Base-by-base conservation (phyloP, 148 eudicot species). In the Arbutus unedo region DNA sequence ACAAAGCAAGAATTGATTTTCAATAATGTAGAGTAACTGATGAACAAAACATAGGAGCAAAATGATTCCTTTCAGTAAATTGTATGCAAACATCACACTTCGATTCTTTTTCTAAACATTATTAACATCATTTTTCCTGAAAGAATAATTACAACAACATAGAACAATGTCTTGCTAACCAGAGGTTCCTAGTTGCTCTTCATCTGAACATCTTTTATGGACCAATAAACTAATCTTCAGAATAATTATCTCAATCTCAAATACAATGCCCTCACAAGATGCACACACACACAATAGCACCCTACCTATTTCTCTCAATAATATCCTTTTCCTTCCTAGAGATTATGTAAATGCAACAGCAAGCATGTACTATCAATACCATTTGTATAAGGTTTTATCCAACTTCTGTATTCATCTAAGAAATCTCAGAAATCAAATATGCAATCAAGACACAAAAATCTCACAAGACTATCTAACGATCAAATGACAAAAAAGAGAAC, bases 401-500 rank as follows among this genome's bases (percentile, higher is more conserved):
- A 55, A 25, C 41, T 74, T 55, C 5, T 7, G 31, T 54, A 38
- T 55, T 77, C 14, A 16, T 44, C 19, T 54, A 38, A 38, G 62
- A 77, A 31, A 77, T 57, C 44, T 56, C 31, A 57, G 4, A 78
- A 54, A 56, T 41, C 31, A 57, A 44, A 21, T 11, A 56, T 9
- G 67, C 8, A 43, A 8, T 38, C 43, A 19, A 43, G 13, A 4
- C 8, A 15, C 47, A 43, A 50, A 50, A 50, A 66, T 66, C 45
- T 48, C 74, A 64, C 82, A 80, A 31, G 21, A 50, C 18, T 67
- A 66, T 38, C 62, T 64, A 15, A 80, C 49, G 66, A 10, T 14
- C 75, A 50, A 49, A 21, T 75, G 67, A 19, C n/a, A 76, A 53
- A 81, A 50, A 72, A 66, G n/a, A n/a, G n/a, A 79, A 77, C 62